Evolutionary conservation across 75 land plant species (phyloP), one percentile per base, ranked within the genome.

Genomic region (Chamaecyparis obtusa): DNA sequence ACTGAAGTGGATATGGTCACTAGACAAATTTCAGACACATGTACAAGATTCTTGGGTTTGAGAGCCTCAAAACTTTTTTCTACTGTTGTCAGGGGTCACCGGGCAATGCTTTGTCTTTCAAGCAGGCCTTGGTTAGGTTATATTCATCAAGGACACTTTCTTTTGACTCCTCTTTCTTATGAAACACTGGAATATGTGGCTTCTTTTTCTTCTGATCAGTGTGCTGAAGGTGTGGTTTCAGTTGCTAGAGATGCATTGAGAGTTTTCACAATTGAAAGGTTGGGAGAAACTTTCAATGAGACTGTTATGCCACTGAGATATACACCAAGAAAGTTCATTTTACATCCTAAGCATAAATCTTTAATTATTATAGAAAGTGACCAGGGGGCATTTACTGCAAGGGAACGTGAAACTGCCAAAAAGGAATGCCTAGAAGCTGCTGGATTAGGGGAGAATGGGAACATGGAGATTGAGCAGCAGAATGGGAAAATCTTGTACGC

Each of bases 1-100:
- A 97, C 99, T 67, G 99, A 94, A 39, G 99, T 98, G 11, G 99
- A 98, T 91, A 98, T 98, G 99, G 96, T 95, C 75, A 97, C 97
- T 16, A 99, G 99, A 27, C 94, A 97, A 89, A 95, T 98, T n/a
- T 97, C 99, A 41, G 99, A 97, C 88, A 91, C 96, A 4, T 89
- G 99, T n/a, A 97, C 99, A 7, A 91, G 99, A 21, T 98, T 98
- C 93, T 92, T 98, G 84, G 99, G 99, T 49, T 71, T 98, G 90
- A 90, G 97, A 87, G 92, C 97, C 1, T 99, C 97, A n/a, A 37
- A 98, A 98, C 90, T 84, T 93, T 97, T 83, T 88, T 95, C n/a
- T n/a, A n/a, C n/a, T 49, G 24, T 86, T 46, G 93, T 98, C 9
- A 93, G 99, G 85, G 97, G 99, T 35, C 86, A 93, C 17, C 88